Conservation (phyloP, 768 basidiomycete species). For the Phylloporus arenicola region DNA sequence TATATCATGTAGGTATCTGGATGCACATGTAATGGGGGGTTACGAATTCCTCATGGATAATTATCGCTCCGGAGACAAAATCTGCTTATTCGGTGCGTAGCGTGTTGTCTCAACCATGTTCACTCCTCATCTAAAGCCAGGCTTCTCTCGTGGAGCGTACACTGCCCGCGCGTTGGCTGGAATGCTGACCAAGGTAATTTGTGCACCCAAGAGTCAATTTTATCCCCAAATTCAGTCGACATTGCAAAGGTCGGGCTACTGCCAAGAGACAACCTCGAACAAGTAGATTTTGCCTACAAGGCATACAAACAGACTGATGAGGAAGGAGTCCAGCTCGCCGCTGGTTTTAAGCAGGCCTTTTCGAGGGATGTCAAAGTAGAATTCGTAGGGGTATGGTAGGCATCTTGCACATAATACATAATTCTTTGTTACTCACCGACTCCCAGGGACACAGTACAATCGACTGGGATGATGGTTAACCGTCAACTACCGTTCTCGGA, state of each 20-base stretch:
- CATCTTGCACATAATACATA: not conserved
- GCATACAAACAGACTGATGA: slow-evolving; percentile 54
- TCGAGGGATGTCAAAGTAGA: slow-evolving; percentile 64
- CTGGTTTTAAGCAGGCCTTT: slow-evolving; percentile 70
- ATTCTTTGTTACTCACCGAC: slow-evolving; percentile 2
- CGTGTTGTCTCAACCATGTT: not conserved
- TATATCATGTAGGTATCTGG: slow-evolving; percentile 51
- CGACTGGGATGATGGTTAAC: slow-evolving; percentile 61
- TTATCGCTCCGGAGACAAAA: slow-evolving; percentile 64
- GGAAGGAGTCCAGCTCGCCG: slow-evolving; percentile 41
- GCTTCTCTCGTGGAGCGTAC: slow-evolving; percentile 72
- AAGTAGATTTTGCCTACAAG: slow-evolving; percentile 70
- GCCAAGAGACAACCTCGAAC: slow-evolving; percentile 59
- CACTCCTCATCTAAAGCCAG: slow-evolving; percentile 31
- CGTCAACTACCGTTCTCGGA: slow-evolving; percentile 63
- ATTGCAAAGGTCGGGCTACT: slow-evolving; percentile 60
- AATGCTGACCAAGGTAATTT: slow-evolving; percentile 58
- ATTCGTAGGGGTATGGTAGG: slow-evolving; percentile 75
- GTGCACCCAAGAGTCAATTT: not conserved
- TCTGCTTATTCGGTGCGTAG: slow-evolving; percentile 62
- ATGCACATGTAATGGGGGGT: slow-evolving; percentile 66
- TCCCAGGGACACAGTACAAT: slow-evolving; percentile 71
- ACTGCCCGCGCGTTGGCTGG: slow-evolving; percentile 71
- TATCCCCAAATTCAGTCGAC: not conserved
- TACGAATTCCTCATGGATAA: slow-evolving; percentile 79